These are phyloP conservation scores for Leptodontidium sp. DNA, from an alignment of 2,329 filamentous ascomycete genomes.

Conservation along the genomic window DNA sequence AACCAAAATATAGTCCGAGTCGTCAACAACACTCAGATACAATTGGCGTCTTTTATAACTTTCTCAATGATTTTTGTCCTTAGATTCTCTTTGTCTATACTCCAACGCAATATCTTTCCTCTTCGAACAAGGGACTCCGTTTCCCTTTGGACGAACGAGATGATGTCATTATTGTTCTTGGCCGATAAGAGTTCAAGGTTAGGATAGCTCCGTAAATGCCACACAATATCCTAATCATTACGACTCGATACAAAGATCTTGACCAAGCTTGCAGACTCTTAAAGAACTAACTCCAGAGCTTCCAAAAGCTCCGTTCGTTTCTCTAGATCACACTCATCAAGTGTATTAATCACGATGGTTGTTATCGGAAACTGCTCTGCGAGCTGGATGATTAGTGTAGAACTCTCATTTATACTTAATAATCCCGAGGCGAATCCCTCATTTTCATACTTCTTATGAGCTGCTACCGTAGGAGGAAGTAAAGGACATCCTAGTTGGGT, in stretches of 20 bases:
- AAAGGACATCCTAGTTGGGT: background rate
- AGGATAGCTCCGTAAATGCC: conserved; percentile 12
- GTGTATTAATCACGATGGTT: conserved; percentile 30
- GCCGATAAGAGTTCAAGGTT: conserved; percentile 27
- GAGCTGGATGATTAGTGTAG: conserved; percentile 21
- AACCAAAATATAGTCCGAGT: background rate
- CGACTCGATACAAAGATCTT: conserved; percentile 33
- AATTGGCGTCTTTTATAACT: conserved; percentile 16
- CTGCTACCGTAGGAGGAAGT: conserved; percentile 1
- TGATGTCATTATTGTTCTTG: conserved; percentile 25
- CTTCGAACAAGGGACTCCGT: conserved; percentile 1
- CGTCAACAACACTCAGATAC: conserved; percentile 21
- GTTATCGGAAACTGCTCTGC: conserved; percentile 14
- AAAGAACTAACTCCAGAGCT: conserved; percentile 24
- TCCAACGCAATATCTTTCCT: background rate
- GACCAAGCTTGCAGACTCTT: conserved; percentile 23
- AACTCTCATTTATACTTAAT: conserved; percentile 7
- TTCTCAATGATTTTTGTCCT: conserved; percentile 22
- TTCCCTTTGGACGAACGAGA: conserved; percentile 21
- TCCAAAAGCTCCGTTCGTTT: conserved; percentile 21
- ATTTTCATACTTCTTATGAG: background rate
- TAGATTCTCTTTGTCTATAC: background rate
- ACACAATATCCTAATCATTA: conserved; percentile 28
- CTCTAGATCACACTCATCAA: conserved; percentile 30
- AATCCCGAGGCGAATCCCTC: conserved; percentile 9